phyloP scores from a whole-genome alignment of 331 rosid species.

The Quercus lobata region DNA sequence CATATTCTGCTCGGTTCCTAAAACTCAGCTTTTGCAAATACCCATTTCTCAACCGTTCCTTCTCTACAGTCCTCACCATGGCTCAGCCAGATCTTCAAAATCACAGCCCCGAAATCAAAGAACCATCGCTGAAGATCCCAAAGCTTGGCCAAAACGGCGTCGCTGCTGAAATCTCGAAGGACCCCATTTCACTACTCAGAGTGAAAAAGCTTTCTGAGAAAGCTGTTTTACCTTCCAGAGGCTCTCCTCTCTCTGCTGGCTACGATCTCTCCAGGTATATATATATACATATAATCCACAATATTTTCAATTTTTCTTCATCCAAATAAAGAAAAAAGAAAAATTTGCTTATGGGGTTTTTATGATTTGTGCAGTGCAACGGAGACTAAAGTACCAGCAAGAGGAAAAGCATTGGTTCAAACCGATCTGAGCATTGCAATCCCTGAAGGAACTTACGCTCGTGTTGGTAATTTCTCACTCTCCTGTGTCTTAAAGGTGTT shows the following conservation, averaged over 20 bases:
- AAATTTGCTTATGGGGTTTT: neutral
- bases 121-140: slow-evolving; percentile 23
- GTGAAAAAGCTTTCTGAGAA: slow-evolving; percentile 48
- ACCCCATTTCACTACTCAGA: neutral
- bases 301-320: too few relatives aligned
- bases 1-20: accelerated
- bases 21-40: neutral
- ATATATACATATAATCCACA: too few relatives aligned
- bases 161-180: neutral
- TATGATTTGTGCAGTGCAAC: slow-evolving; percentile 17
- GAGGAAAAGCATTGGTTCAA: slow-evolving; percentile 43
- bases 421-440: slow-evolving; percentile 54
- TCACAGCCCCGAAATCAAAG: slow-evolving; percentile 22
- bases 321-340: too few relatives aligned
- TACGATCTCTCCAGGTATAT: slow-evolving; percentile 51
- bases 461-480: slow-evolving; percentile 25
- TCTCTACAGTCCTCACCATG: slow-evolving; percentile 14
- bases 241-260: slow-evolving; percentile 45
- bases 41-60: neutral
- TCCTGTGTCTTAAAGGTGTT: neutral
- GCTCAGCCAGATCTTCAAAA: slow-evolving; percentile 11
- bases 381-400: slow-evolving; percentile 31
- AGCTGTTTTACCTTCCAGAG: slow-evolving; percentile 41
- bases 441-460: slow-evolving; percentile 46
- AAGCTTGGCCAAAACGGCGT: slow-evolving; percentile 29